Base-by-base conservation (phyloP, 1,139 yeast species). In the Barnettozyma hawaiiensis region DNA sequence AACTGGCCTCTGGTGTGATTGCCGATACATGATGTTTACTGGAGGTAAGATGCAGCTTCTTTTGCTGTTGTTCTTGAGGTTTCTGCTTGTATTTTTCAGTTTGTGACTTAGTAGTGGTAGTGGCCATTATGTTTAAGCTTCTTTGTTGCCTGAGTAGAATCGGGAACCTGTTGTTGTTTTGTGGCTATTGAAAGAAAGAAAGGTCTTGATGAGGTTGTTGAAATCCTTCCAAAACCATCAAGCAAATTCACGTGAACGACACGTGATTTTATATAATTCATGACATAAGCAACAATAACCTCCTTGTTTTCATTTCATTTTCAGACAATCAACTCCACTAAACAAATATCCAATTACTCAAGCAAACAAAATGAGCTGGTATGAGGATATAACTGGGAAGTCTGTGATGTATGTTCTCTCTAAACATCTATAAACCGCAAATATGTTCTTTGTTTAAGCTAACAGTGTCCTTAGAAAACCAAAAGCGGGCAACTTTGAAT, bases 1-100 rank as follows among this genome's bases (percentile, higher is more conserved):
- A n/a, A 23, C 14, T 22, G 27, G 26, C 27, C 28, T 34, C 37
- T 16, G 28, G 15, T 3, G 19, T 22, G n/a, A n/a, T n/a, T n/a
- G n/a, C n/a, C 5, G 27, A 22, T 23, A 5, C 11, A n/a, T 14
- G 37, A 23, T 8, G 14, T 5, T 32, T 32, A 19, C 9, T 34
- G 9, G 37, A 32, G 28, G 10, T 34, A 8, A 23, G n/a, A 23
- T 34, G 27, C 21, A 34, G 26, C 16, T 34, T 34, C 37, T 34
- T 34, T 19, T 20, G 35, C 23, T 19, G 24, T 16, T 19, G 24
- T 29, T 32, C 21, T 16, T 23, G 29, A 15, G 35, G 26, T 32
- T 20, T 21, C n/a, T 32, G 28, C 28, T 23, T 34, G 21, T 9
- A 19, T 12, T 23, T 34, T 19, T 34, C 37, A n/a, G 28, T 34